Percentiles rank a stretch among this genome's conserved stretches.
Evolutionary conservation across 1,284 basidiomycete species (phyloP).

Genomic region (Phylloporus sp.): DNA sequence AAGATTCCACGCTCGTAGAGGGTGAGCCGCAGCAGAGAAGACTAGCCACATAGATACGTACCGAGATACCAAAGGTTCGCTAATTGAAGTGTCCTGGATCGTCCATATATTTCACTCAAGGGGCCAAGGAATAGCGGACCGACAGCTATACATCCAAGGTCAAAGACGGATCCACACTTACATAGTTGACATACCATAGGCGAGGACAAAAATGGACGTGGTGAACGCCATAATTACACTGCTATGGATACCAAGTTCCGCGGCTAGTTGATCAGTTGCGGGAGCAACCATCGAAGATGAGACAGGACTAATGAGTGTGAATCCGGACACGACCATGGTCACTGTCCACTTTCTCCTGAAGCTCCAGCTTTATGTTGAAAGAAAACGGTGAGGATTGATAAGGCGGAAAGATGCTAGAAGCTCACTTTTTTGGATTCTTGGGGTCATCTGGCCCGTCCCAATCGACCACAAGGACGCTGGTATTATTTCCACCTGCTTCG

Average conservation of each 20-base stretch:
- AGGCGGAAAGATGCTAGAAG: background rate
- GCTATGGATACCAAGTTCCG: constrained; percentile 59
- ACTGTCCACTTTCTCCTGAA: constrained; percentile 52
- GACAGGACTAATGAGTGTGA: constrained; percentile 55
- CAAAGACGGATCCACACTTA: background rate
- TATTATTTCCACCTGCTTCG: no score
- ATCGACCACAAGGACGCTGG: no score
- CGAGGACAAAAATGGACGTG: constrained; percentile 71
- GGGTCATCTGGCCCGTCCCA: no score
- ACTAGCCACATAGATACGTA: constrained; percentile 35
- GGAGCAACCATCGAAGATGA: constrained; percentile 72
- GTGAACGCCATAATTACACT: constrained; percentile 58
- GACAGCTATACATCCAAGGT: constrained; percentile 38
- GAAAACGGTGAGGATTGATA: background rate
- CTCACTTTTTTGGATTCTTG: no score
- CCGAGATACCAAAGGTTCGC: constrained; percentile 65
- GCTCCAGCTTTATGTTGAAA: constrained; percentile 51
- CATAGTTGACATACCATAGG: constrained; percentile 49
- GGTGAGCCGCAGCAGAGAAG: background rate
- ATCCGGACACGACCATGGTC: constrained; percentile 50
- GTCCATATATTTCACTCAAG: constrained; percentile 56
- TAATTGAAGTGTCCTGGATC: constrained; percentile 49
- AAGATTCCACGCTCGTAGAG: constrained; percentile 60
- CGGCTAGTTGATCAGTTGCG: constrained; percentile 55
- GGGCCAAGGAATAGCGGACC: constrained; percentile 63